A percentile compares a stretch with the other conserved stretches of the same genome.
phyloP scores from a whole-genome alignment of 768 basidiomycete species.

The Lactarius sanguifluus region DNA sequence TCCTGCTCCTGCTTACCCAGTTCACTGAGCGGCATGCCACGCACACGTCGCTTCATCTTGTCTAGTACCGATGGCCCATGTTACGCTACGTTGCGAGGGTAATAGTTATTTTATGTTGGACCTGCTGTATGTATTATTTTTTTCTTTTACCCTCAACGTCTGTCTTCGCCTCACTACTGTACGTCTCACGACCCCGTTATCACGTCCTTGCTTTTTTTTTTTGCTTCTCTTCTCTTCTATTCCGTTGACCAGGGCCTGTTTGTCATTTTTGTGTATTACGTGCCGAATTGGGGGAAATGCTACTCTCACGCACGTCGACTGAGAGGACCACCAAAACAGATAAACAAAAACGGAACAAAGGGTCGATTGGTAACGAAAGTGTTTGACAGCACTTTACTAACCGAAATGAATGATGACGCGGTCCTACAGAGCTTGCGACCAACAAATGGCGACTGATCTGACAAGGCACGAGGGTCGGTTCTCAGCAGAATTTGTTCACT shows the following conservation, averaged over 20 bases:
- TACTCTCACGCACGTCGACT: not conserved
- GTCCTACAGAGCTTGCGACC: too few relatives aligned
- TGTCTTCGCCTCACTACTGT: not conserved
- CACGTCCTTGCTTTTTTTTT: too few relatives aligned
- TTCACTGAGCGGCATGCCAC: not conserved
- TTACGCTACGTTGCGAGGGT: conserved; percentile 10
- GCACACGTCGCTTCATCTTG: conserved; percentile 1
- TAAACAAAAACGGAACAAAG: too few relatives aligned
- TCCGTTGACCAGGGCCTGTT: not conserved
- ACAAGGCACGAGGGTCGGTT: too few relatives aligned
- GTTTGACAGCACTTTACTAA: too few relatives aligned
- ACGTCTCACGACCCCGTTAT: not conserved
- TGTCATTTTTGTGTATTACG: not conserved
- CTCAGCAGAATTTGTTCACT: too few relatives aligned
- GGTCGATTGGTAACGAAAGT: too few relatives aligned
- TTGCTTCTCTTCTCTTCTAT: not conserved
- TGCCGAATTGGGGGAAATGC: not conserved
- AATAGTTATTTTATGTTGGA: conserved; percentile 9
- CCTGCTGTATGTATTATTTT: conserved; percentile 8
- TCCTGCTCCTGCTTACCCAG: conserved; percentile 43
- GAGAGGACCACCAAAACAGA: too few relatives aligned
- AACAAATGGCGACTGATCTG: too few relatives aligned
- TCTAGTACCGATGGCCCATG: not conserved
- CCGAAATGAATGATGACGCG: too few relatives aligned
- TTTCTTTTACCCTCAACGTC: not conserved